These are phyloP conservation scores for Datisca glomerata DNA, from an alignment of 306 rosid species.

Conservation along the genomic window DNA sequence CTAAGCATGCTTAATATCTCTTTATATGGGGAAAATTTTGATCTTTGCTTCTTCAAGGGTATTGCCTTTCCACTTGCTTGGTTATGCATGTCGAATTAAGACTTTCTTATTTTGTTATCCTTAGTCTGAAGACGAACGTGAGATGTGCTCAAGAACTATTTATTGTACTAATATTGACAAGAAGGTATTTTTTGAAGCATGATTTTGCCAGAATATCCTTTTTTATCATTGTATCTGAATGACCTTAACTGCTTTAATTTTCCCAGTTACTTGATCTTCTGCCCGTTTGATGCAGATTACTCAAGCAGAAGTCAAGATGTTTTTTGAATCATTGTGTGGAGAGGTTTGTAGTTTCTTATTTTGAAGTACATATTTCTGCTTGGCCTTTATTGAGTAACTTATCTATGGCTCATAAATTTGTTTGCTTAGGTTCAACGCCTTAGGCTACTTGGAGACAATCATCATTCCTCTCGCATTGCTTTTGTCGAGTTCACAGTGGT, in stretches of 20 bases:
- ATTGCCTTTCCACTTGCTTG: no score
- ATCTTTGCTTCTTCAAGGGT: no score
- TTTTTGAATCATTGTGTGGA: slow-evolving; percentile 34
- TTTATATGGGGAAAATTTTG: no score
- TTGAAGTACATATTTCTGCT: no score
- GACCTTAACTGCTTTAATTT: not conserved
- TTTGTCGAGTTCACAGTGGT: slow-evolving; percentile 77
- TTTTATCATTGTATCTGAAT: no score
- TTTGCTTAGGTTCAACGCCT: slow-evolving; percentile 64
- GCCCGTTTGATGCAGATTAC: slow-evolving; percentile 16
- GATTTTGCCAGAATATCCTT: no score
- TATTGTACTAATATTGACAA: slow-evolving; percentile 37
- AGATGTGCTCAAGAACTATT: slow-evolving; percentile 36
- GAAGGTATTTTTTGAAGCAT: slow-evolving; percentile 13
- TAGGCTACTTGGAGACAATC: slow-evolving; percentile 92
- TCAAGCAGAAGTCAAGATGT: slow-evolving; percentile 33
- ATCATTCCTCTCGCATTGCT: slow-evolving; percentile 84
- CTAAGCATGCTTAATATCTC: no score
- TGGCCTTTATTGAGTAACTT: no score
- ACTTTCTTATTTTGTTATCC: no score
- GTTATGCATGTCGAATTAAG: no score
- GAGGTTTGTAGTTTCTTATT: slow-evolving; percentile 22
- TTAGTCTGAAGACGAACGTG: slow-evolving; percentile 33
- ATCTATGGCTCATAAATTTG: slow-evolving; percentile 6
- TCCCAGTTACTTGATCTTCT: not conserved